Percentiles rank a stretch among this genome's conserved stretches.
These are phyloP conservation scores for Maudiozyma bulderi DNA, from an alignment of 805 yeast species.

Conservation along the genomic window DNA sequence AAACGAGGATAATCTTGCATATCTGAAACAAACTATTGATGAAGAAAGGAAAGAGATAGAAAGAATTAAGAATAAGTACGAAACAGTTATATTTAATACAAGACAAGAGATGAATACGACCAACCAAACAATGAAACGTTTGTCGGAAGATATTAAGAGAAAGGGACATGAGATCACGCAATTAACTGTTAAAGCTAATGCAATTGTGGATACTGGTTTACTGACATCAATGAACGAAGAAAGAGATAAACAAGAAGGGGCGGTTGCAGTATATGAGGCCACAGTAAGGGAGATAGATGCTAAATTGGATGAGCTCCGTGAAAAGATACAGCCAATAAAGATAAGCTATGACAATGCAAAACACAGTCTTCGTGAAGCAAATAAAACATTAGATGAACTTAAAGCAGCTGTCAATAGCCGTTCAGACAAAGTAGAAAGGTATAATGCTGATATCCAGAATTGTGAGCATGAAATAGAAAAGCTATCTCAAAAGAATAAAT, in stretches of 20 bases:
- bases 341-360: conserved; percentile 12
- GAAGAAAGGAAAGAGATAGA: conserved; percentile 19
- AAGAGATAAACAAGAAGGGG: conserved; percentile 17
- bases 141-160: conserved; percentile 20
- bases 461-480: conserved; percentile 15
- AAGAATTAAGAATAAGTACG: conserved; percentile 16
- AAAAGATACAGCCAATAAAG: conserved; percentile 13
- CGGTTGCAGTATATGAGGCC: conserved; percentile 17
- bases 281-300: conserved; percentile 19
- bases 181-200: conserved; percentile 18
- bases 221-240: conserved; percentile 18
- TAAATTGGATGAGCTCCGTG: conserved; percentile 15
- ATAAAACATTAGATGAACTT: conserved; percentile 10
- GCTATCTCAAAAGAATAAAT: conserved; percentile 9
- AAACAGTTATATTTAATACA: conserved; percentile 3
- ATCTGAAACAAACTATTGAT: conserved; percentile 15
- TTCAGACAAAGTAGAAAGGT: conserved; percentile 13
- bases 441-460: conserved; percentile 19
- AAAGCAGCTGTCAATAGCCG: conserved; percentile 12
- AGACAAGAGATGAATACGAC: conserved; percentile 4
- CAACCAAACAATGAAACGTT: conserved; percentile 27
- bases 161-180: conserved; percentile 19
- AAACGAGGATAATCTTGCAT: conserved; percentile 13
- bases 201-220: conserved; percentile 24
- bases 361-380: conserved; percentile 4